Conservation (phyloP, 1,284 basidiomycete species). For the Heliocybe sulcata region DNA sequence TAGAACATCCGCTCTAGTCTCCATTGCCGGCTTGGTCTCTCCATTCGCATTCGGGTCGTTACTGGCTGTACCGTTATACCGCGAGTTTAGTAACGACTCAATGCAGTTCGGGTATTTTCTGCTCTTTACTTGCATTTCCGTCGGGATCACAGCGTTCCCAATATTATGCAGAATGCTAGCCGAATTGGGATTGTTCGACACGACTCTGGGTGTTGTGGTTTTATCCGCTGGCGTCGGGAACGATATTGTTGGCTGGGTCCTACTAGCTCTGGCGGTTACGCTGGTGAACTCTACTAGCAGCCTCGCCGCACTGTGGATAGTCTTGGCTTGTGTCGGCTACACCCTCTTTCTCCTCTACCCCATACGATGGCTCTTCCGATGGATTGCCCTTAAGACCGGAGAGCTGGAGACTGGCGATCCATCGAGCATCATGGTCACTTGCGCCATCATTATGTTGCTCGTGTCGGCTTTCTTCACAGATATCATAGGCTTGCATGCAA, state of each 20-base stretch:
- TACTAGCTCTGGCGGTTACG: constrained; percentile 51
- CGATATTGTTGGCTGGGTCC: constrained; percentile 49
- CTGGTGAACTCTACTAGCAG: constrained; percentile 53
- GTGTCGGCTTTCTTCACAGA: constrained; percentile 83
- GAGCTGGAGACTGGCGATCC: constrained; percentile 70
- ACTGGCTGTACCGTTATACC: constrained; percentile 55
- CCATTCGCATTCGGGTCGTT: constrained; percentile 65
- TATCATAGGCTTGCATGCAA: constrained; percentile 72
- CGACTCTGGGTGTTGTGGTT: constrained; percentile 59
- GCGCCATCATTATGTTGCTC: constrained; percentile 71
- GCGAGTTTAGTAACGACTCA: constrained; percentile 42
- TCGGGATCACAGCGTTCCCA: constrained; percentile 57
- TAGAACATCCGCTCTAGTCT: constrained; percentile 35
- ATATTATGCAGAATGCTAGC: constrained; percentile 60
- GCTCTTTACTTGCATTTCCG: constrained; percentile 61
- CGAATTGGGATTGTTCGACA: constrained; percentile 40
- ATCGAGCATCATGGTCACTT: constrained; percentile 71
- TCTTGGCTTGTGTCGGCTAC: constrained; percentile 52
- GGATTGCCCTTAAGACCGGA: constrained; percentile 64
- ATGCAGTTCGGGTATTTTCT: constrained; percentile 61
- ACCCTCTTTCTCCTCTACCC: constrained; percentile 58
- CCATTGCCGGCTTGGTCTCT: constrained; percentile 47
- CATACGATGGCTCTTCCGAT: constrained; percentile 56
- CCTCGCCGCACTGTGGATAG: constrained; percentile 53
- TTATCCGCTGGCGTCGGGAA: constrained; percentile 69